A percentile compares a stretch with the other conserved stretches of the same genome.
phyloP scores from a whole-genome alignment of 169 alveolate genomes.

The Perkinsus chesapeaki region DNA sequence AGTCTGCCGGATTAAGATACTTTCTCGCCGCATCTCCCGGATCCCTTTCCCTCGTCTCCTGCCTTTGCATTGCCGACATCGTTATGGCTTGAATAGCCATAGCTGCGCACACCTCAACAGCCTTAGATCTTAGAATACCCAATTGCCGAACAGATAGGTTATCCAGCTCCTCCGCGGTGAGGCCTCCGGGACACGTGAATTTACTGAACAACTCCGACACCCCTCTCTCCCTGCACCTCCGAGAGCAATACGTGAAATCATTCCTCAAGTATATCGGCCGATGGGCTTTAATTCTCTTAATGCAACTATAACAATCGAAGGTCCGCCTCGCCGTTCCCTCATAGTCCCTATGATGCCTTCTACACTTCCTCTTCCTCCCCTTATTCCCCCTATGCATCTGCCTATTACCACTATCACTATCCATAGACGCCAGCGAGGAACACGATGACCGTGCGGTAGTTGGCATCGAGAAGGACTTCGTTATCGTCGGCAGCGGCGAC shows the following conservation, averaged over 20 bases:
- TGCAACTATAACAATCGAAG: not conserved
- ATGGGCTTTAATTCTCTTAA: not conserved
- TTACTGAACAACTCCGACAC: not conserved
- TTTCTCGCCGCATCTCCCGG: not conserved
- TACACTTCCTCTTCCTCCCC: not conserved
- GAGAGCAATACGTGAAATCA: not conserved
- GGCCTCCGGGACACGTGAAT: not conserved
- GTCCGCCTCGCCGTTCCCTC: not conserved
- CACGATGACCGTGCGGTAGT: not conserved
- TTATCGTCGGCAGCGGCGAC: not conserved
- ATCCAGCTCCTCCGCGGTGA: not conserved
- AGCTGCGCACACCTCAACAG: not conserved
- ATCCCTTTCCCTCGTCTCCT: not conserved
- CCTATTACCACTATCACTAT: not conserved
- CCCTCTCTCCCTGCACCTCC: not conserved
- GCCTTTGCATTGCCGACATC: not conserved
- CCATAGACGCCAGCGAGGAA: not conserved
- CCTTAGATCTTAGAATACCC: not conserved
- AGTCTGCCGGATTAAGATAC: not conserved
- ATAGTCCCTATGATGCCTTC: not conserved
- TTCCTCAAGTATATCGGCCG: not conserved
- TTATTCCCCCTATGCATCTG: not conserved
- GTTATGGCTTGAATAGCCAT: not conserved
- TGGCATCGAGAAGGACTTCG: not conserved
- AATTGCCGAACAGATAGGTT: not conserved